These are phyloP conservation scores for Penicillium bialowiezense DNA, from an alignment of 495 filamentous ascomycete species.

Conservation along the genomic window DNA sequence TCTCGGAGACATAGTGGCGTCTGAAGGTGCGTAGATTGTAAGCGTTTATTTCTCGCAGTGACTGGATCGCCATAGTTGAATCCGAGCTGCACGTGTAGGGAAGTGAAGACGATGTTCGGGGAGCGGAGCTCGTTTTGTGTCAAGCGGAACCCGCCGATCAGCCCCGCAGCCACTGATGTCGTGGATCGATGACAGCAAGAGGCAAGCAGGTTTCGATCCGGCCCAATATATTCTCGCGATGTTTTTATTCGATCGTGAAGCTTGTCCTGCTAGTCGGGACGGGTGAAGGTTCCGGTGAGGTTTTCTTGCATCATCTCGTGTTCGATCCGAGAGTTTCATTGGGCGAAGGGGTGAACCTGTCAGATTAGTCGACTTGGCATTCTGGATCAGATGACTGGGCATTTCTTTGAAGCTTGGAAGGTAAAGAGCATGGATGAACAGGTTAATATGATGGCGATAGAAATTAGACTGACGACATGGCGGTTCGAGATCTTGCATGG, in stretches of 20 bases:
- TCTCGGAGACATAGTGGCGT: slow-evolving; percentile 66
- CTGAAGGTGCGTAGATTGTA: slow-evolving; percentile 44
- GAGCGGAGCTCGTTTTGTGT: not conserved
- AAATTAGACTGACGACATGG: no score
- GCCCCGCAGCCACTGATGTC: slow-evolving; percentile 6
- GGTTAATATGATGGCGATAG: no score
- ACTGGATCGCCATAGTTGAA: slow-evolving; percentile 27
- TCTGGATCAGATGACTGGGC: no score
- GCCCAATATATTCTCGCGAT: not conserved
- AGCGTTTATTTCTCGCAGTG: slow-evolving; percentile 30
- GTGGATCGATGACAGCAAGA: not conserved
- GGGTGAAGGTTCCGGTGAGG: not conserved
- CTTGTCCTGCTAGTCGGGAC: not conserved
- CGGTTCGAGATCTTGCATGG: no score
- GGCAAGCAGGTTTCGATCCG: not conserved
- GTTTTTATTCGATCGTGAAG: not conserved
- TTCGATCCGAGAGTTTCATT: no score
- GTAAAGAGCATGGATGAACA: no score
- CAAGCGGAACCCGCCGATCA: not conserved
- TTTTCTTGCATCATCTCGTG: not conserved
- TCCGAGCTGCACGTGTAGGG: not conserved
- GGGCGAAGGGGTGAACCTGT: no score
- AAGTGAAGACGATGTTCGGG: not conserved
- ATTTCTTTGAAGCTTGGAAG: no score
- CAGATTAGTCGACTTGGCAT: no score